These are phyloP conservation scores for Epichloe baconii DNA, from an alignment of 2,329 filamentous ascomycete species.

Conservation along the genomic window DNA sequence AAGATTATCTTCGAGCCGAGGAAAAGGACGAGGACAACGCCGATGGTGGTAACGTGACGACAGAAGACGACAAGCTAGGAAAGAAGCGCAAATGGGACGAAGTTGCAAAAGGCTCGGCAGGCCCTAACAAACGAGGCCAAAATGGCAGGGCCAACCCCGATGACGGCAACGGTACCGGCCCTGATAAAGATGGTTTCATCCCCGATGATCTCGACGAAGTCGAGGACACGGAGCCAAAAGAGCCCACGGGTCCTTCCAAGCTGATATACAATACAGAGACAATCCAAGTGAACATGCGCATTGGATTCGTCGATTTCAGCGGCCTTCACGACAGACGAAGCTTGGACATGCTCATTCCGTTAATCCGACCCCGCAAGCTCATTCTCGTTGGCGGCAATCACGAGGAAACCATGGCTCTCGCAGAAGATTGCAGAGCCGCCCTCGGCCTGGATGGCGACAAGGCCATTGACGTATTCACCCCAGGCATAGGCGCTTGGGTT, in stretches of 20 bases:
- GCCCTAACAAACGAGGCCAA: constrained; percentile 48
- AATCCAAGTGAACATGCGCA: constrained; percentile 56
- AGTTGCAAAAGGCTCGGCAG: constrained; percentile 21
- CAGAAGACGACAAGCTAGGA: constrained; percentile 54
- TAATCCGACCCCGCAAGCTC: constrained; percentile 87
- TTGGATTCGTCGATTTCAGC: constrained; percentile 84
- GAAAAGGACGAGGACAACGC: constrained; percentile 69
- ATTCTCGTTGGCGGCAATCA: constrained; percentile 76
- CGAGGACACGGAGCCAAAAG: constrained; percentile 41
- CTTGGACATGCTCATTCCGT: constrained; percentile 83
- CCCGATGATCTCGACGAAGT: constrained; percentile 45
- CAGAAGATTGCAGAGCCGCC: constrained; percentile 64
- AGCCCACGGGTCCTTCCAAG: constrained; percentile 57
- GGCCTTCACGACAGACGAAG: constrained; percentile 89
- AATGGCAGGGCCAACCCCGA: constrained; percentile 27
- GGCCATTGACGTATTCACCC: constrained; percentile 67
- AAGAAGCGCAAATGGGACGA: constrained; percentile 95
- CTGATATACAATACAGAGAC: constrained; percentile 50
- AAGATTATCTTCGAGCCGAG: constrained; percentile 87
- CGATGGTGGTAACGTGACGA: constrained; percentile 25
- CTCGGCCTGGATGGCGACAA: constrained; percentile 35
- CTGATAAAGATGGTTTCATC: constrained; percentile 23
- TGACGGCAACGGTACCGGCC: constrained; percentile 30
- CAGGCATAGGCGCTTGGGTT: constrained; percentile 56
- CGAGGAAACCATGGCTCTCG: constrained; percentile 66